phyloP scores from a whole-genome alignment of 2,329 filamentous ascomycete species.

The Calonectria montana region DNA sequence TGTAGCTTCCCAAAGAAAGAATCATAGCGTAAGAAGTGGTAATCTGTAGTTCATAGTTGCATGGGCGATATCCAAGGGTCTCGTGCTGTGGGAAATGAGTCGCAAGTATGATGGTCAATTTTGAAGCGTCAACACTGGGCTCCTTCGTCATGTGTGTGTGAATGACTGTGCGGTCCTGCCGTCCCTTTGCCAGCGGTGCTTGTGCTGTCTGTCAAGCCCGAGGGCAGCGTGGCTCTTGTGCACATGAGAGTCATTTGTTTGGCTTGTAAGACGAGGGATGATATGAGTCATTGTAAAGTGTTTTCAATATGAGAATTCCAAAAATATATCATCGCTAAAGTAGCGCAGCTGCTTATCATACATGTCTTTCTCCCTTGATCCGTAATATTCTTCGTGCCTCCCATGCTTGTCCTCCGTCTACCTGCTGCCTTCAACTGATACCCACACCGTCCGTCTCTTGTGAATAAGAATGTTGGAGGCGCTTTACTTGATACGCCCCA shows the following conservation, averaged over 20 bases:
- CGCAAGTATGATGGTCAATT: background rate
- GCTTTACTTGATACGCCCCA: constrained; percentile 85
- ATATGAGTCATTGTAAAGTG: background rate
- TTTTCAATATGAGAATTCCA: background rate
- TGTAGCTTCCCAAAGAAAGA: background rate
- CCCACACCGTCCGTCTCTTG: constrained; percentile 5
- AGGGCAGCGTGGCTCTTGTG: constrained; percentile 26
- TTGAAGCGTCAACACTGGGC: constrained; percentile 31
- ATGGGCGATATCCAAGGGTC: background rate
- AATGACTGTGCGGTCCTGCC: constrained; percentile 32
- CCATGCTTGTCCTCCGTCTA: background rate
- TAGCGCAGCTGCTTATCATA: constrained; percentile 20
- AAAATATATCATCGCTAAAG: constrained; percentile 19
- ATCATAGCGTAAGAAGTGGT: constrained; percentile 2
- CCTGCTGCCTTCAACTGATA: background rate
- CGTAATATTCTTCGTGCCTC: background rate
- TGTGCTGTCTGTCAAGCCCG: constrained; percentile 29
- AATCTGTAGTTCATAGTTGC: constrained; percentile 15
- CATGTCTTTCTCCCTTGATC: constrained; percentile 7
- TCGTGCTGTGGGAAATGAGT: background rate
- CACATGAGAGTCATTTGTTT: background rate
- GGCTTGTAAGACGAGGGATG: background rate
- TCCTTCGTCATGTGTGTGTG: constrained; percentile 31
- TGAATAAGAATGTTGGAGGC: constrained; percentile 10
- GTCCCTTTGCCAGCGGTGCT: constrained; percentile 24